Evolutionary conservation across 805 yeast genomes (phyloP), one percentile per base, ranked within the genome.

Genomic region (Wickerhamiella lipophila): DNA sequence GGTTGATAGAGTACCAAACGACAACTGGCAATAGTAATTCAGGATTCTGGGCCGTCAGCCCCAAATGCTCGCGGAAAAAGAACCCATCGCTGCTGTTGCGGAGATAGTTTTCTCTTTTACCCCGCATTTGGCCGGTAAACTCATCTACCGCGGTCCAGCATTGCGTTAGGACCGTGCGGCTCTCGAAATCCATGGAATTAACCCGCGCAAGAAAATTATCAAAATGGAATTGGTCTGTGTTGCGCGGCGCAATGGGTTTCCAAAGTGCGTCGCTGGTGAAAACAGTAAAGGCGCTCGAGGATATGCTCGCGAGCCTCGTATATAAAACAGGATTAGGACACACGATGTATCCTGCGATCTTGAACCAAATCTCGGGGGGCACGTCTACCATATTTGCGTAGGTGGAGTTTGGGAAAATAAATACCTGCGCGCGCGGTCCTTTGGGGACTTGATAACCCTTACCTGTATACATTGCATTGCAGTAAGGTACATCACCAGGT

Each of bases 301-400:
- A 32, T 7, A 44, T 23, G 11, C 29, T 16, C 13, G 47, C 40
- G 18, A 44, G 41, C 23, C 35, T 35, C 7, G 47, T 34, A 15
- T 32, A 35, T 15, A 32, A 21, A 6, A 25, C 40, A 1, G 47
- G 47, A 19, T 44, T 44, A 18, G 47, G 40, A 15, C 29, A 35
- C 13, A 34, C 47, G 19, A 44, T 34, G 25, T 34, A 23, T 16
- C 8, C 16, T 1, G 47, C 39, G 15, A 44, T 34, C n/a, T 32
- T 35, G 32, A n/a, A 18, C 47, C 47, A 44, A 23, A 44, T 34
- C 47, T 44, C 47, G 3, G 29, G 18, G 18, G 47, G 47, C 6
- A 42, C 46, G 26, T 19, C 13, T 3, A 29, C 18, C 38, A 29
- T 29, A 8, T 18, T 11, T 4, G 19, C 12, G 19, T 15, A 15